A percentile compares a stretch with the other conserved stretches of the same genome.
Evolutionary conservation across 1,284 basidiomycete species (phyloP).

Genomic region (Golubevia sp.): DNA sequence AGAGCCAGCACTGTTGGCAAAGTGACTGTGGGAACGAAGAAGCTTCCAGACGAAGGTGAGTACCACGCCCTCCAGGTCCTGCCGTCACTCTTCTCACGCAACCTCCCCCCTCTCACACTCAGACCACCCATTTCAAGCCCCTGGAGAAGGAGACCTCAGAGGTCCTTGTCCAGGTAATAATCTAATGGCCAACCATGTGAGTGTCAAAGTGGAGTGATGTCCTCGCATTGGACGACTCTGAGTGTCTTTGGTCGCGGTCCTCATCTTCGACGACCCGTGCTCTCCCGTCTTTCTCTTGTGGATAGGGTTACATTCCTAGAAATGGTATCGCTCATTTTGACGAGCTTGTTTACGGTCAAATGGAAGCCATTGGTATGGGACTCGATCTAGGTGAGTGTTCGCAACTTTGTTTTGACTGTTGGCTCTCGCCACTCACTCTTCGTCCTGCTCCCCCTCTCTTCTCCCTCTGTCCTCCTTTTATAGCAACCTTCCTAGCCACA

Average conservation of each 20-base stretch:
- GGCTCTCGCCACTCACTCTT: too few relatives aligned
- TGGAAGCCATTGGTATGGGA: conserved; percentile 12
- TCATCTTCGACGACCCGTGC: too few relatives aligned
- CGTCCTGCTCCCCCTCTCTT: too few relatives aligned
- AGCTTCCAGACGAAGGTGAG: not conserved
- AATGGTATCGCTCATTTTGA: conserved; percentile 13
- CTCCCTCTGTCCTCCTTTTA: too few relatives aligned
- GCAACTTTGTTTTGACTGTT: too few relatives aligned
- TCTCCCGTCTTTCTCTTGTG: too few relatives aligned
- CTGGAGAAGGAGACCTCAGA: conserved; percentile 6
- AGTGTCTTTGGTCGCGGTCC: too few relatives aligned
- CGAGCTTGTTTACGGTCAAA: conserved; percentile 14
- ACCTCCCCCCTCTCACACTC: too few relatives aligned
- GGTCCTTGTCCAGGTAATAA: conserved; percentile 13
- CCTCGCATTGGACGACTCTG: too few relatives aligned
- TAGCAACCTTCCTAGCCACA: conserved; percentile 7
- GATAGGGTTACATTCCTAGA: conserved; percentile 2
- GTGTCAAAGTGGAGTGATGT: not conserved
- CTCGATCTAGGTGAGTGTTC: too few relatives aligned
- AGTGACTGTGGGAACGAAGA: not conserved
- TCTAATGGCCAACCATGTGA: conserved; percentile 12
- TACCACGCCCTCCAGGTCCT: too few relatives aligned
- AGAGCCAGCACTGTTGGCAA: not conserved
- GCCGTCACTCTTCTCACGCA: too few relatives aligned
- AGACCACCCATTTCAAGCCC: conserved; percentile 8